Conservation (phyloP, 257 asterid genomes). For the Jacaranda copaia region DNA sequence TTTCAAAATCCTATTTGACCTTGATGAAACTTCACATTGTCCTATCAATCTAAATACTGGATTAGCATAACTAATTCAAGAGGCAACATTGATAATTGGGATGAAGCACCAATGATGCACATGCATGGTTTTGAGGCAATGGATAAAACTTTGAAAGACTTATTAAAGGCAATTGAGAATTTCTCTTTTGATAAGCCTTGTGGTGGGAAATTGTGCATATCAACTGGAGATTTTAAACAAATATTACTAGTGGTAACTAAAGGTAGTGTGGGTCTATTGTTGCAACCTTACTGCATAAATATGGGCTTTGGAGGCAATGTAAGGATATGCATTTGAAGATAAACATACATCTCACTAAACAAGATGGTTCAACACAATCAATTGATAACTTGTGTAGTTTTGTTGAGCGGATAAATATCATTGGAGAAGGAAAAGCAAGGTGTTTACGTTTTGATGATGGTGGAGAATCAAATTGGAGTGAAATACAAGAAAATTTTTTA, state of each 20-base stretch:
- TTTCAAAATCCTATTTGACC: conserved; percentile 8
- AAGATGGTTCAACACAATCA: background rate
- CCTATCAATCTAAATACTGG: background rate
- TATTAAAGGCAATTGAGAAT: background rate
- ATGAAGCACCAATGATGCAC: conserved; percentile 29
- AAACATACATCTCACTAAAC: background rate
- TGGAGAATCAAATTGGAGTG: background rate
- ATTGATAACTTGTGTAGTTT: background rate
- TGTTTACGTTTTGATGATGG: no score
- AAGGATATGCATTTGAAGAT: background rate
- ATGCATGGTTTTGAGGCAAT: conserved; percentile 19
- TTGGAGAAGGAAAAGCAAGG: background rate
- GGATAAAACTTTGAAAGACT: background rate
- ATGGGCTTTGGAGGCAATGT: background rate
- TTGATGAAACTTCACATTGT: background rate
- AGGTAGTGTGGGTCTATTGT: background rate
- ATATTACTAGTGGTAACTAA: background rate
- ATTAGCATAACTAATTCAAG: background rate
- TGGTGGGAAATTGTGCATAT: background rate
- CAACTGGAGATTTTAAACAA: conserved; percentile 10
- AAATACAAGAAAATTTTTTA: no score
- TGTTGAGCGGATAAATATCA: background rate
- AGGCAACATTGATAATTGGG: conserved; percentile 25
- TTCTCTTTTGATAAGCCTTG: background rate
- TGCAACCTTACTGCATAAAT: background rate